phyloP scores from a whole-genome alignment of 2,329 filamentous ascomycete species.

The Grosmannia serpens region DNA sequence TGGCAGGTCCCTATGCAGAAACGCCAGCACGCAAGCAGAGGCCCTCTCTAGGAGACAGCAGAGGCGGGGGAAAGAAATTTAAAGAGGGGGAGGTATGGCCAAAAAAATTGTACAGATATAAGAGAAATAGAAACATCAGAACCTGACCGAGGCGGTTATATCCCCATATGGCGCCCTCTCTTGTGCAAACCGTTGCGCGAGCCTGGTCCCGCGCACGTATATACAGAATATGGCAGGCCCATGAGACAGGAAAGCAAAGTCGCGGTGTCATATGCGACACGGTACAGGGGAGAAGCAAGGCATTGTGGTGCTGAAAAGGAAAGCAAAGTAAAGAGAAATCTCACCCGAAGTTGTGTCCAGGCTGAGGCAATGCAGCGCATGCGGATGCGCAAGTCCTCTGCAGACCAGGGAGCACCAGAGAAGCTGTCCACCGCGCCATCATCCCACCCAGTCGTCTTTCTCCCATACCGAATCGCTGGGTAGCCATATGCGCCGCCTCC shows the following conservation, averaged over 20 bases:
- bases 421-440: conserved; percentile 10
- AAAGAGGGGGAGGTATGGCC: background rate
- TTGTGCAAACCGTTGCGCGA: background rate
- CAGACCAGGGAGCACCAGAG: conserved; percentile 11
- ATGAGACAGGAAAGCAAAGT: background rate
- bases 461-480: conserved; percentile 22
- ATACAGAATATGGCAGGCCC: background rate
- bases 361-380: conserved; percentile 27
- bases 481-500: conserved; percentile 23
- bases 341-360: conserved; percentile 24
- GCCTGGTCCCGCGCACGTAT: background rate
- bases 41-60: background rate
- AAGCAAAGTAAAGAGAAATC: conserved; percentile 4
- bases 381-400: conserved; percentile 19
- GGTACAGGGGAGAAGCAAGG: background rate
- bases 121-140: background rate
- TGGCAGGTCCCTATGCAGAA: background rate
- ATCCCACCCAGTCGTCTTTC: conserved; percentile 24
- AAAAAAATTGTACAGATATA: background rate
- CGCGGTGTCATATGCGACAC: background rate
- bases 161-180: background rate
- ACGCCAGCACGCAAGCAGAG: background rate
- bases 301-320: background rate
- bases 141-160: background rate
- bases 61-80: background rate